Evolutionary conservation across 495 filamentous ascomycete species (phyloP), one percentile per base, ranked within the genome.

Genomic region (Saxophila tyrrhenica): DNA sequence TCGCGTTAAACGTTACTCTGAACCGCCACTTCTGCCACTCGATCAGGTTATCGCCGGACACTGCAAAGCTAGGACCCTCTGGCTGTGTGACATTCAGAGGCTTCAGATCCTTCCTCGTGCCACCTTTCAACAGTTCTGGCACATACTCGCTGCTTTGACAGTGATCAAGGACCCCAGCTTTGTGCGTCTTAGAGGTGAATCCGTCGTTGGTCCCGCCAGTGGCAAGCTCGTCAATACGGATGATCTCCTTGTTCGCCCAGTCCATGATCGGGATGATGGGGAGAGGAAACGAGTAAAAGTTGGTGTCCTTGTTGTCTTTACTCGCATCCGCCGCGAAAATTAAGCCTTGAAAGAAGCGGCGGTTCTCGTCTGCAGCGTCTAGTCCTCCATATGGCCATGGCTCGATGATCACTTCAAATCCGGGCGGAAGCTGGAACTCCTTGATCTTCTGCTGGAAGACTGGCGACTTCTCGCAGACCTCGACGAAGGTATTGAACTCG

Each of bases 331-430:
- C 69, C 35, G 76, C 75, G 55, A 79, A 79, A 60, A 73, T 75
- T 2, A 78, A 57, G 3, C 70, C 76, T 55, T 76, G 76, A 59
- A 77, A 73, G 55, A 71, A 78, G 1, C 76, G 79, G 3, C 75
- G 67, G 39, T 78, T 74, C 32, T 80, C 78, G 32, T 78, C 73
- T 10, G 68, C 69, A 20, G 68, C 57, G 51, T 84, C 81, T 35
- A 76, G 71, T 1, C 80, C 79, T 3, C 41, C 41, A n/a, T 44
- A 44, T 3, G 80, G 81, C 80, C 82, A 86, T 19, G 81, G 82
- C 69, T 85, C 82, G 62, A 84, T 83, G 51, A 82, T 73, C 35
- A 86, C 70, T 52, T 74, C 72, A 48, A 84, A 81, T 39, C 78
- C 76, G 32, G 79, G 72, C 5, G 84, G 84, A 3, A 88, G 66